These are phyloP conservation scores for Penicillium sp. DNA, from an alignment of 2,329 filamentous ascomycete species.

Conservation along the genomic window DNA sequence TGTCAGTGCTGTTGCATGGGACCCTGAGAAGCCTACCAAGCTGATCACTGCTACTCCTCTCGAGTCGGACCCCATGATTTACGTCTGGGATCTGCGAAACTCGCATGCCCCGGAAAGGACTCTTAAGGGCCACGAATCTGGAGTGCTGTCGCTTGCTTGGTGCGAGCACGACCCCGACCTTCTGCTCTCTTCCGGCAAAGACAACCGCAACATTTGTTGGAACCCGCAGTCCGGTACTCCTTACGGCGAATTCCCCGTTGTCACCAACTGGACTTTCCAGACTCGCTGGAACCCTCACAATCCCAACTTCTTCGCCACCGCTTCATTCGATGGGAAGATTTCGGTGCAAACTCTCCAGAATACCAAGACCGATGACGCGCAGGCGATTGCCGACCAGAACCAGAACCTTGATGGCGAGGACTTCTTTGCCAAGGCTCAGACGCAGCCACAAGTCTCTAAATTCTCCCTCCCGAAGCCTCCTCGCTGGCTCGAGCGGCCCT, in stretches of 20 bases:
- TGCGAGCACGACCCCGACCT: slow-evolving; percentile 87
- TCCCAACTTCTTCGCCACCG: slow-evolving; percentile 86
- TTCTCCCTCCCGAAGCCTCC: slow-evolving; percentile 85
- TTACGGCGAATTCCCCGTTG: slow-evolving; percentile 90
- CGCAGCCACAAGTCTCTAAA: slow-evolving; percentile 82
- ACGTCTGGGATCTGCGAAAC: slow-evolving; percentile 93
- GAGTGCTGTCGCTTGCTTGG: slow-evolving; percentile 92
- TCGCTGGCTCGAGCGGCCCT: slow-evolving; percentile 83
- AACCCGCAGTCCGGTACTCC: slow-evolving; percentile 87
- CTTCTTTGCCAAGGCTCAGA: slow-evolving; percentile 92
- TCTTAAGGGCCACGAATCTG: slow-evolving; percentile 88
- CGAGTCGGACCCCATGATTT: slow-evolving; percentile 81
- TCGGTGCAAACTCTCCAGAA: slow-evolving; percentile 91
- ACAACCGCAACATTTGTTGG: slow-evolving; percentile 94
- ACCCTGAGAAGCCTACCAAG: slow-evolving; percentile 90
- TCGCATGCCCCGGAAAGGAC: slow-evolving; percentile 87
- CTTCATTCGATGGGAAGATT: slow-evolving; percentile 96
- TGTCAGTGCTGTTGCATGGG: slow-evolving; percentile 95
- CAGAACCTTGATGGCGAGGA: slow-evolving; percentile 82
- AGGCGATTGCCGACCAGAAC: slow-evolving; percentile 62
- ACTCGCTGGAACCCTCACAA: slow-evolving; percentile 93
- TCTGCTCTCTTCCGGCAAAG: slow-evolving; percentile 89
- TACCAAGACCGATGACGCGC: slow-evolving; percentile 70
- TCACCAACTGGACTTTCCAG: slow-evolving; percentile 99
- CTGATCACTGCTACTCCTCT: slow-evolving; percentile 88